A percentile compares a stretch with the other conserved stretches of the same genome.
phyloP scores from a whole-genome alignment of 2,329 filamentous ascomycete species.

The Talaromyces atroroseus region DNA sequence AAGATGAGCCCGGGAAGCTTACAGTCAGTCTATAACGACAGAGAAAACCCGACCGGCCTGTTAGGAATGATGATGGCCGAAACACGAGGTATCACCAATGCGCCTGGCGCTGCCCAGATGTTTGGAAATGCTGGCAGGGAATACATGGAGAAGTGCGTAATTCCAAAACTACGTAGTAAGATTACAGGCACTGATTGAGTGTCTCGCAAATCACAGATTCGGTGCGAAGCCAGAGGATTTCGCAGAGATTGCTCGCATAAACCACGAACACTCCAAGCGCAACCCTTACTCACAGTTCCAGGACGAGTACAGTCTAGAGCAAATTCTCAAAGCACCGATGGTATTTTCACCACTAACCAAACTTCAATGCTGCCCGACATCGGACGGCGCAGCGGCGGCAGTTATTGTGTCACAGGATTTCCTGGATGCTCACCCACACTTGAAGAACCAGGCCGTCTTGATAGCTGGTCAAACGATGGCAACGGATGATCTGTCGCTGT shows the following conservation, averaged over 20 bases:
- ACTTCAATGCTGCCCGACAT: slow-evolving; percentile 97
- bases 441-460: slow-evolving; percentile 74
- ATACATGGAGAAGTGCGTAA: slow-evolving; percentile 80
- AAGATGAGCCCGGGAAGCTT: slow-evolving; percentile 96
- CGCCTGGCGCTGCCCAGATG: slow-evolving; percentile 82
- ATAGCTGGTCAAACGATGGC: slow-evolving; percentile 83
- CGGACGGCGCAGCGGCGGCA: slow-evolving; percentile 82
- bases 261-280: slow-evolving; percentile 82
- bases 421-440: slow-evolving; percentile 75
- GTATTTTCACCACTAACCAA: slow-evolving; percentile 88
- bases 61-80: slow-evolving; percentile 72
- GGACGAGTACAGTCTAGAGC: slow-evolving; percentile 80
- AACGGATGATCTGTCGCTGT: slow-evolving; percentile 77
- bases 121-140: slow-evolving; percentile 92
- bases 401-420: slow-evolving; percentile 86
- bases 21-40: slow-evolving; percentile 77
- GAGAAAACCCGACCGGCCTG: slow-evolving; percentile 71
- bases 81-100: slow-evolving; percentile 74
- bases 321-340: slow-evolving; percentile 69
- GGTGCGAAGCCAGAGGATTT: slow-evolving; percentile 82
- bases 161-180: background rate
- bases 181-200: background rate
- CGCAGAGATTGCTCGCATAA: slow-evolving; percentile 87
- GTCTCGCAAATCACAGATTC: slow-evolving; percentile 50
- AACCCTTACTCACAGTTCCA: slow-evolving; percentile 99